Evolutionary conservation across 768 basidiomycete genomes (phyloP).

Genomic region (Suillus placidus): DNA sequence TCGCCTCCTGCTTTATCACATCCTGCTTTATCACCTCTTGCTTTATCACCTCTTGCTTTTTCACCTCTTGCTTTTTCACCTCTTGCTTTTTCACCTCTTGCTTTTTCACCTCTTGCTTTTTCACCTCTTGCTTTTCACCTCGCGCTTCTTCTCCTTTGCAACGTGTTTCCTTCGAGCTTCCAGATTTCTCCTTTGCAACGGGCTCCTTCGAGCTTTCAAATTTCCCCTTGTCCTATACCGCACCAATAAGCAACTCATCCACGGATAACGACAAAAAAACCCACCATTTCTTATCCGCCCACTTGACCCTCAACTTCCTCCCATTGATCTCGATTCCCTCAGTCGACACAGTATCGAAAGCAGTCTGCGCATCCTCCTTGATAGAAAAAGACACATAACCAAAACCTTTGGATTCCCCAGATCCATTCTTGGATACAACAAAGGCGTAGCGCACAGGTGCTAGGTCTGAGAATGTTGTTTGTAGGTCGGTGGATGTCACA

Average conservation of each 20-base stretch:
- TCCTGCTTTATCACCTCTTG: constrained; percentile 46
- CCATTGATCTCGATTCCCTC: constrained; percentile 69
- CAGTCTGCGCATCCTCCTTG: constrained; percentile 82
- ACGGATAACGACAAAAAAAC: no score
- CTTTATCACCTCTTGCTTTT: constrained; percentile 56
- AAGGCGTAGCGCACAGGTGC: constrained; percentile 95
- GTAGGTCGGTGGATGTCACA: constrained; percentile 87
- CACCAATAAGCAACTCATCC: neutral
- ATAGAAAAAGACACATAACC: constrained; percentile 94
- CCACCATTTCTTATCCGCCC: constrained; percentile 75
- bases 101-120: constrained; percentile 61
- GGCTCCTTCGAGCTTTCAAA: constrained; percentile 24
- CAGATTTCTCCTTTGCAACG: constrained; percentile 60
- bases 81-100: constrained; percentile 32
- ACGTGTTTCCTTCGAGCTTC: constrained; percentile 52
- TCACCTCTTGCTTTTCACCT: constrained; percentile 40
- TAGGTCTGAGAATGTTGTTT: constrained; percentile 92
- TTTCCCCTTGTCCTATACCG: neutral
- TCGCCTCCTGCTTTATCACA: constrained; percentile 25
- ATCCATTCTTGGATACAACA: constrained; percentile 80
- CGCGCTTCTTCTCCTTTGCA: constrained; percentile 53
- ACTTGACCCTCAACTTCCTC: constrained; percentile 71
- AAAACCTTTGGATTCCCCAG: constrained; percentile 86
- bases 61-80: constrained; percentile 62
- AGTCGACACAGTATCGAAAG: constrained; percentile 63